phyloP scores from a whole-genome alignment of 2,329 filamentous ascomycete species.

The Fusarium redolens region DNA sequence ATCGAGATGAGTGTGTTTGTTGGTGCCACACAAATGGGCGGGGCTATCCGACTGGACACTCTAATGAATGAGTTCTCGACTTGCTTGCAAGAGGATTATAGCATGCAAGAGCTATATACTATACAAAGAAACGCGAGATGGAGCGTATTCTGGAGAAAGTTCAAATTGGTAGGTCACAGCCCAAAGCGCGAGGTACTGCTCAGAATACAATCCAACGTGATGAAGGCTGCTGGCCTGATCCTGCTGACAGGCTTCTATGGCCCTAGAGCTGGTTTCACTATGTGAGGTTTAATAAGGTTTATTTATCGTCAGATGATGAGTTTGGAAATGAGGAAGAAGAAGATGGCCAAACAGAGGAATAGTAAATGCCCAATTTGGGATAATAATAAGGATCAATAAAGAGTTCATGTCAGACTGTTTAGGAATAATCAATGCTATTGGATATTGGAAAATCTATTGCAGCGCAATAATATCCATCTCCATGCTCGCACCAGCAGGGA shows the following conservation, averaged over 20 bases:
- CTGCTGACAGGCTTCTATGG: not conserved
- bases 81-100: not conserved
- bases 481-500: constrained; percentile 24
- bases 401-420: not conserved
- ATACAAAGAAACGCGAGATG: not conserved
- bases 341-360: not conserved
- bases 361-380: not conserved
- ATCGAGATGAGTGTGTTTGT: too few species aligned
- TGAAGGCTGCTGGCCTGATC: not conserved
- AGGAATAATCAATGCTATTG: too few species aligned
- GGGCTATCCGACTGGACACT: not conserved
- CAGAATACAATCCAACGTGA: too few species aligned
- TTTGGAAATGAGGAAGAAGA: not conserved
- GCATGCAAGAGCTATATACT: not conserved
- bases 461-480: constrained; percentile 33
- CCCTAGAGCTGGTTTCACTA: not conserved
- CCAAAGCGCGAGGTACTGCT: too few species aligned
- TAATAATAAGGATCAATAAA: not conserved
- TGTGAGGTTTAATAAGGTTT: not conserved
- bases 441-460: not conserved
- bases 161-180: not conserved
- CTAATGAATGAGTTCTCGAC: not conserved
- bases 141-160: not conserved
- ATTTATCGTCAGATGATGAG: too few species aligned
- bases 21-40: too few species aligned